Evolutionary conservation across 2,329 filamentous ascomycete species (phyloP), one percentile per base, ranked within the genome.

Genomic region (Aspergillus chevalieri): DNA sequence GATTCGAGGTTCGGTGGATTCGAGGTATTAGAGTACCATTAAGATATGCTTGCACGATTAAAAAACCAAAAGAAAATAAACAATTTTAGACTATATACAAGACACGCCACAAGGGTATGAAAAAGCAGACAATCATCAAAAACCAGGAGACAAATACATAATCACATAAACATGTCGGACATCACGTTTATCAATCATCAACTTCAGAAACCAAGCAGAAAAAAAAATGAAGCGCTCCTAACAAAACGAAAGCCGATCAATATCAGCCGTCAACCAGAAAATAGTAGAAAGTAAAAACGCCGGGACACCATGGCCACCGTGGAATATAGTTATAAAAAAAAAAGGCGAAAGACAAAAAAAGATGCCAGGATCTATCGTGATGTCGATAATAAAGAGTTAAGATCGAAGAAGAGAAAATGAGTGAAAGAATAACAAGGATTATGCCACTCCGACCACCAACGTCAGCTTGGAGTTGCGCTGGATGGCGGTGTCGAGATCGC

Each of bases 401-500:
- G 4, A 30, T 30, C 26, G 26, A 36, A 41, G 17, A 41, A 10
- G 50, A 58, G 39, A 33, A 53, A 54, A 48, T 36, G 38, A 52
- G 46, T 6, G n/a, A 51, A 46, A 17, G 9, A 42, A 48, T 42
- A 28, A 26, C 36, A n/a, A 26, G 41, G 47, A 43, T 63, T 54
- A 71, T 38, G 60, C 63, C 48, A 70, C 58, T 41, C 63, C 65
- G 56, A 87, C 85, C 57, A 83, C 87, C 22, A 96, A 75, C 47
- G 91, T 83, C 55, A 97, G 76, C 74, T 96, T 96, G 57, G 90
- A 85, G 69, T 95, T 95, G 60, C 89, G 78, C 60, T 87, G 81
- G 55, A 96, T 75, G 3, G 92, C 92, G 56, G 81, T 78, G 56
- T 90, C 85, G 47, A 97, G 74, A 66, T 96, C 90, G 54, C 86